Evolutionary conservation across 306 rosid genomes (phyloP).

Genomic region (peach (Prunus persica)): Prunus_persica_NCBIv2 NC_034010.1:28682501-28683000

Average conservation of each 20-base stretch:
- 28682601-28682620: neutral
- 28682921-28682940: constrained; percentile 98
- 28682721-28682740: neutral
- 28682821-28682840: constrained; percentile 7
- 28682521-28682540: neutral
- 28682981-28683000: constrained; percentile 80
- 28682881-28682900: constrained; percentile 73
- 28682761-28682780: neutral
- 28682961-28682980: constrained; percentile 90
- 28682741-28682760: neutral
- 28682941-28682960: constrained; percentile 81
- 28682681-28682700: neutral
- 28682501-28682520: neutral
- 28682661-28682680: neutral
- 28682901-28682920: constrained; percentile 65
- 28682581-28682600: neutral
- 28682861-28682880: constrained; percentile 12
- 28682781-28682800: constrained; percentile 15
- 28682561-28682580: neutral
- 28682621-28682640: neutral
- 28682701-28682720: neutral
- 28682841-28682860: neutral
- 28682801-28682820: neutral
- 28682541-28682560: neutral
- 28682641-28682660: neutral